Conservation (phyloP, 2,329 filamentous ascomycete species). For the Hyphodiscus sp. region DNA sequence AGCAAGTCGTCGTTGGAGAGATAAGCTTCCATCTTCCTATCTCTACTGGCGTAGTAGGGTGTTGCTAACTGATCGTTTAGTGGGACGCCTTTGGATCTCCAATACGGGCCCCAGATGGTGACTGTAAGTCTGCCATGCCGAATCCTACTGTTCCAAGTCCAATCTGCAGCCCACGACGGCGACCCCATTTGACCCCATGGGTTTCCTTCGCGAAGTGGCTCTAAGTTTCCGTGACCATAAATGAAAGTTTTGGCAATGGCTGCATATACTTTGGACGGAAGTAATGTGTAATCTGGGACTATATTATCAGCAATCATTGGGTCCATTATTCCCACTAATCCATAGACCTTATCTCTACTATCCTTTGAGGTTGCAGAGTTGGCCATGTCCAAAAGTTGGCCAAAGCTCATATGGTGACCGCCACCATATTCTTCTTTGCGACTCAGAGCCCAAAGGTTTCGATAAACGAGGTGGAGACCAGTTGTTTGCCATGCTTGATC, state of each 20-base stretch:
- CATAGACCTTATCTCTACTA: conserved; percentile 17
- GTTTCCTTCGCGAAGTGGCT: conserved; percentile 12
- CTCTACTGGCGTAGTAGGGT: conserved; percentile 8
- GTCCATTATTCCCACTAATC: conserved; percentile 14
- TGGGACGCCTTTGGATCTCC: neutral
- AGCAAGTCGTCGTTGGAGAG: conserved; percentile 8
- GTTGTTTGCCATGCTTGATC: conserved; percentile 3
- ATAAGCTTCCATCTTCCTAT: neutral
- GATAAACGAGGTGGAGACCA: conserved; percentile 9
- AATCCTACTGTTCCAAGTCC: conserved; percentile 11
- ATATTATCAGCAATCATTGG: conserved; percentile 2
- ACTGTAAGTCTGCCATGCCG: neutral
- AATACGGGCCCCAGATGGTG: conserved; percentile 7
- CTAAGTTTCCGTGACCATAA: neutral
- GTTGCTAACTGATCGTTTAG: neutral
- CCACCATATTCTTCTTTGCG: neutral
- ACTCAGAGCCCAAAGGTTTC: conserved; percentile 8
- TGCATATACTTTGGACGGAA: conserved; percentile 4
- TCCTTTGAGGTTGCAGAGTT: conserved; percentile 4
- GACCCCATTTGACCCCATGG: conserved; percentile 5
- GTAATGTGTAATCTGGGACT: conserved; percentile 6
- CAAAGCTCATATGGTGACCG: neutral
- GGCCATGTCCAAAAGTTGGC: conserved; percentile 7
- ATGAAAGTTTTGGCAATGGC: conserved; percentile 9
- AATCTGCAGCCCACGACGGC: conserved; percentile 14